Evolutionary conservation across 148 eudicot species (phyloP), one percentile per base, ranked within the genome.

Genomic region (Selenicereus undatus): DNA sequence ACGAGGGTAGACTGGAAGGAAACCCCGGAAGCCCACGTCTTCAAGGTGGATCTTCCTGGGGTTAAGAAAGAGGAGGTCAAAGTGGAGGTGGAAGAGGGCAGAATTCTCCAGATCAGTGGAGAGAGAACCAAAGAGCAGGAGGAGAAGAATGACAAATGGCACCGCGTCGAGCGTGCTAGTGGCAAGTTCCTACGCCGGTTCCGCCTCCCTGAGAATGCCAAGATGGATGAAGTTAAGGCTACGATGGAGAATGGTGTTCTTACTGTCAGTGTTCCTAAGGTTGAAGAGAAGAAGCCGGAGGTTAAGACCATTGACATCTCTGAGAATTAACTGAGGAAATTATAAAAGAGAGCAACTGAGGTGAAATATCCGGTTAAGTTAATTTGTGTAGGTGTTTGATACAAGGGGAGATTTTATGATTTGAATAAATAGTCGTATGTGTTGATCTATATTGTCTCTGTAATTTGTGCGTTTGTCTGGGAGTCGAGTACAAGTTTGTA

Each of bases 101-200:
- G 65, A 1, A 82, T 83, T 71, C 69, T 83, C 5, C 86, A 83
- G 80, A 80, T 83, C 7, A 83, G 86, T 30, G 86, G 86, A 45
- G 86, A 83, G 80, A 83, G 86, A 20, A 83, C 42, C 73, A 69
- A 56, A 51, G 86, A 80, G 36, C 48, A 70, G 12, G 86, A 83
- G 77, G 86, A 80, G 83, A 83, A 76, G 80, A 83, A 58, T 14
- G 86, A 83, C 54, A 76, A 74, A 77, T 83, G 86, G 86, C 86
- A 83, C 50, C 70, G 82, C 2, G 54, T 83, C 8, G 86, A 83
- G 80, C 11, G 86, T 12, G 79, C 82, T 12, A 79, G 80, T 14
- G 86, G 86, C 5, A 83, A 32, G 82, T 83, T 83, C 73, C 20
- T 69, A 29, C 76, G 86, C 36, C 72, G 77, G 73, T 83, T 83